phyloP scores from a whole-genome alignment of 805 yeast species.

The Candida cerambycidarum region DNA sequence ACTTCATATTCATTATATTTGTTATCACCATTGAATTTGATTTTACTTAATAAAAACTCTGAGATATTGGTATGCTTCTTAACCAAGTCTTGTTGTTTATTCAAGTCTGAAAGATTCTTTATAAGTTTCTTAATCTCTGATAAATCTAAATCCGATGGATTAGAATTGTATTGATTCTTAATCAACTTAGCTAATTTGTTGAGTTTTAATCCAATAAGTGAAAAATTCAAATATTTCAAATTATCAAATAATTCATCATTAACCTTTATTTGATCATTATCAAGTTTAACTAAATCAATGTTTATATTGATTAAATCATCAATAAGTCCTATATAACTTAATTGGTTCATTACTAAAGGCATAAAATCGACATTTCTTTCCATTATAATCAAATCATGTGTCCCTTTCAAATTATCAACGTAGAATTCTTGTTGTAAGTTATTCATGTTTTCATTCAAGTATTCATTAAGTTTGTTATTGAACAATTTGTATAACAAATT shows the following conservation, averaged over 20 bases:
- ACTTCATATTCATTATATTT: constrained; percentile 40
- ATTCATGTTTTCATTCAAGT: constrained; percentile 34
- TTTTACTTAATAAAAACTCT: constrained; percentile 55
- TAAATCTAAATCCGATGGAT: constrained; percentile 17
- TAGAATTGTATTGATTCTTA: constrained; percentile 55
- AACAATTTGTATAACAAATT: constrained; percentile 46
- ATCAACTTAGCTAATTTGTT: constrained; percentile 69
- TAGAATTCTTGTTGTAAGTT: constrained; percentile 40
- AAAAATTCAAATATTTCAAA: constrained; percentile 70
- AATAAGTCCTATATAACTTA: constrained; percentile 79
- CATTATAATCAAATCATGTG: constrained; percentile 70
- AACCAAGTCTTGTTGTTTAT: constrained; percentile 64
- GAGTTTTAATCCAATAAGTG: constrained; percentile 70
- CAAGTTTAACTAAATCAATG: constrained; percentile 31
- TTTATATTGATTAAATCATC: constrained; percentile 66
- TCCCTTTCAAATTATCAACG: constrained; percentile 38
- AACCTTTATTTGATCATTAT: constrained; percentile 23
- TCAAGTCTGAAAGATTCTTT: constrained; percentile 63
- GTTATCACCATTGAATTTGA: constrained; percentile 26
- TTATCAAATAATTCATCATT: constrained; percentile 51
- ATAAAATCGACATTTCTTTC: constrained; percentile 77
- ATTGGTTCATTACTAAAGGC: constrained; percentile 70
- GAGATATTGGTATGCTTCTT: constrained; percentile 75
- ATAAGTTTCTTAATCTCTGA: constrained; percentile 70
- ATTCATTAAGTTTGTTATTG: constrained; percentile 34